phyloP scores from a whole-genome alignment of 148 eudicot species.

The Polygonum maritimum region DNA sequence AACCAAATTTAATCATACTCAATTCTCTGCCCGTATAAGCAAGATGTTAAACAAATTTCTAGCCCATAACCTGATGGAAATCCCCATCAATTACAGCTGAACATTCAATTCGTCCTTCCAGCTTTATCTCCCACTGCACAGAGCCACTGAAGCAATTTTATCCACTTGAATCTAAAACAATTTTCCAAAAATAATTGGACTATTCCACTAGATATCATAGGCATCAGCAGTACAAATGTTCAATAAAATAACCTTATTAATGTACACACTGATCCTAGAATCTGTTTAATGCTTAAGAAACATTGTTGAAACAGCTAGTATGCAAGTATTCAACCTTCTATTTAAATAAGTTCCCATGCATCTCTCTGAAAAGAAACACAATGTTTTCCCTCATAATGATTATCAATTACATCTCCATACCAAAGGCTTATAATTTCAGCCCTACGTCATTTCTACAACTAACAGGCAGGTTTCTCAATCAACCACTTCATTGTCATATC shows the following conservation, averaged over 20 bases:
- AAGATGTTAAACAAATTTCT: background rate
- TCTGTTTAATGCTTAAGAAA: background rate
- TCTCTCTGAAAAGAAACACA: background rate
- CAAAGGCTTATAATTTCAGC: background rate
- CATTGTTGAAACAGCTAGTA: background rate
- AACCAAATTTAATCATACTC: background rate
- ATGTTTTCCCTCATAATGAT: background rate
- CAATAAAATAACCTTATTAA: background rate
- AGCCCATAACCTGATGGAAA: conserved; percentile 50
- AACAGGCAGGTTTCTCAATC: background rate
- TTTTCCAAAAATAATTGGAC: background rate
- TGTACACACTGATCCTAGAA: background rate
- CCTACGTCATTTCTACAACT: background rate
- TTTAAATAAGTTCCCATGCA: background rate
- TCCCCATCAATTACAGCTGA: conserved; percentile 71
- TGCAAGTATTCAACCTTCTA: background rate
- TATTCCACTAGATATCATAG: background rate
- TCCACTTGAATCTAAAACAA: background rate
- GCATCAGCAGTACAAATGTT: background rate
- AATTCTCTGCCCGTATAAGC: background rate
- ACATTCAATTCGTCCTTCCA: conserved; percentile 69
- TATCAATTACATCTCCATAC: background rate
- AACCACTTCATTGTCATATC: background rate
- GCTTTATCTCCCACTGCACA: conserved; percentile 54
- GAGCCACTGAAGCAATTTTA: conserved; percentile 37